These are phyloP conservation scores for Syzygium jambos DNA, from an alignment of 345 rosid species.

Conservation along the genomic window DNA sequence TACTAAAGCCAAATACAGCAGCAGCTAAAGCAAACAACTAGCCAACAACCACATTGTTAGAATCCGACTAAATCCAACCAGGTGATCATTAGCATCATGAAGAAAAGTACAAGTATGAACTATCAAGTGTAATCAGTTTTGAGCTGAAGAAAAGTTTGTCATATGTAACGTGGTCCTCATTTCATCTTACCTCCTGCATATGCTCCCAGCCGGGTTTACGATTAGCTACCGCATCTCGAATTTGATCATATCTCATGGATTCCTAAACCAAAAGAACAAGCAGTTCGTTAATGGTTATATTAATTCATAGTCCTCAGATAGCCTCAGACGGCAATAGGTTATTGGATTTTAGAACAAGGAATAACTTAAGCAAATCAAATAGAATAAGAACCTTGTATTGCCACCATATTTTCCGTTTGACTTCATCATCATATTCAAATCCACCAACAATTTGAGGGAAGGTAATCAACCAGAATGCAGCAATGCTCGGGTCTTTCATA, in stretches of 20 bases:
- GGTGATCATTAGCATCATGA: neutral
- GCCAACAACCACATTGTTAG: neutral
- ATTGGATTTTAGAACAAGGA: neutral
- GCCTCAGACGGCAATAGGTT: neutral
- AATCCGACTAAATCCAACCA: neutral
- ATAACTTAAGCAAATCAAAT: neutral
- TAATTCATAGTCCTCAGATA: neutral
- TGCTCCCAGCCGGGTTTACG: constrained; percentile 89
- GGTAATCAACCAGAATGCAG: constrained; percentile 91
- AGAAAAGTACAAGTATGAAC: neutral
- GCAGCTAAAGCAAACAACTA: neutral
- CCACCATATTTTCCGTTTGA: constrained; percentile 90
- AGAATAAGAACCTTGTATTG: constrained; percentile 55
- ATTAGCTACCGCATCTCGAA: constrained; percentile 73
- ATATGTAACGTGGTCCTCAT: neutral
- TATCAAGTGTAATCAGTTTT: neutral
- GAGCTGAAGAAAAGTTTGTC: neutral
- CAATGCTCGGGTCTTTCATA: constrained; percentile 95
- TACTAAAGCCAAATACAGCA: neutral
- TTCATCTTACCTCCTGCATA: constrained; percentile 69
- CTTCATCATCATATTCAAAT: constrained; percentile 70
- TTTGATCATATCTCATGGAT: constrained; percentile 83
- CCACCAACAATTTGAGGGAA: constrained; percentile 84
- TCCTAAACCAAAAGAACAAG: constrained; percentile 41
- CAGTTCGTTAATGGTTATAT: neutral